Base-by-base conservation (phyloP, 345 rosid species). In the Triadica sebifera region DNA sequence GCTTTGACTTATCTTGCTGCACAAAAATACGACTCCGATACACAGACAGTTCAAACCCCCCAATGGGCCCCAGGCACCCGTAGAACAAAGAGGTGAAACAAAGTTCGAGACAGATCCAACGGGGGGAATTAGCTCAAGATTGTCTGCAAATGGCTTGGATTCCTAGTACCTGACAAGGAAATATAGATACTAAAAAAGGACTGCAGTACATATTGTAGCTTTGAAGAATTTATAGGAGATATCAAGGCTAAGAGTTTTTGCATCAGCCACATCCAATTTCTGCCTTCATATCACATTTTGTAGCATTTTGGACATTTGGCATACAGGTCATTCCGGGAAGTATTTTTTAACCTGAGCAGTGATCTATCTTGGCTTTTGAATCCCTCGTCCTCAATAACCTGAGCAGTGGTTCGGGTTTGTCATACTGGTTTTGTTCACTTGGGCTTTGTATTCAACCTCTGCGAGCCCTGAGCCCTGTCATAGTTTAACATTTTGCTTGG, bases 1-100 rank as follows among this genome's bases (percentile, higher is more conserved):
- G 98, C 98, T 37, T 85, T 94, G 62, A 84, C 79, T 80, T 94
- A 85, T 79, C 90, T 94, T 56, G 92, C 97, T 11, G 84, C 89
- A 39, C 92, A 93, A 45, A 83, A 79, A 20, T 86, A 86, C 50
- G 89, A 88, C 15, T 84, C 88, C 22, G 56, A 67, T 1, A 67
- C 29, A 24, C 83, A 77, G n/a, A 80, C 79, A 12, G 45, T 22
- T 53, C 70, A 65, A 29, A 46, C n/a, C 34, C 53, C 72, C 11
- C 69, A 55, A 46, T 76, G 75, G 38, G 78, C 85, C 16, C 91
- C 91, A 4, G 78, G 70, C 52, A 84, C 92, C 66, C 90, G 90
- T 47, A 81, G 87, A 79, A 62, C 83, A 74, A 85, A 81, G 84
- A 81, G 76, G 72, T 85, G 80, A 53, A 79, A 80, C 60, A 82